Percentiles rank a stretch among this genome's conserved stretches.
phyloP scores from a whole-genome alignment of 345 rosid genomes.

The Citrus cavaleriei region DNA sequence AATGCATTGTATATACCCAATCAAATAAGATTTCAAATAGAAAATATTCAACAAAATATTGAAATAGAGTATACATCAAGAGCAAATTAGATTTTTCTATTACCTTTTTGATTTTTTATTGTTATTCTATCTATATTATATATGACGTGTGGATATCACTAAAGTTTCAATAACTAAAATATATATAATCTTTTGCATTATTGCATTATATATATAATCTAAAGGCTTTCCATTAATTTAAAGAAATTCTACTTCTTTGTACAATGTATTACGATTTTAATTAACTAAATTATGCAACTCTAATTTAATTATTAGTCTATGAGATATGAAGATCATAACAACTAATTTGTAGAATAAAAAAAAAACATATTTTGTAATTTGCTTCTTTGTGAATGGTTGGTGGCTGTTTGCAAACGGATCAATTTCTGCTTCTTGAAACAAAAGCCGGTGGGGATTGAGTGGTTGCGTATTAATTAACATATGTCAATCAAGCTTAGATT shows the following conservation, averaged over 20 bases:
- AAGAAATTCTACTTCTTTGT: background rate
- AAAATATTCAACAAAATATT: too few relatives aligned
- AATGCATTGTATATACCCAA: too few relatives aligned
- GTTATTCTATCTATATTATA: background rate
- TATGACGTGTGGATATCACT: background rate
- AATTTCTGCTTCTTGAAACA: background rate
- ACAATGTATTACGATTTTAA: background rate
- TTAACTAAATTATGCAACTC: too few relatives aligned
- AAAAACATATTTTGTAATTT: too few relatives aligned
- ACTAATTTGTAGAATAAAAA: background rate
- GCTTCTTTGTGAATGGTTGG: background rate
- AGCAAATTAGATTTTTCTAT: too few relatives aligned
- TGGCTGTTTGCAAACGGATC: background rate
- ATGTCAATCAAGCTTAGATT: background rate
- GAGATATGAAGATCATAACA: background rate
- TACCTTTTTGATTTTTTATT: too few relatives aligned
- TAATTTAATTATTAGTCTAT: too few relatives aligned
- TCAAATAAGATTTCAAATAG: too few relatives aligned
- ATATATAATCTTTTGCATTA: background rate
- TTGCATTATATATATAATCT: too few relatives aligned
- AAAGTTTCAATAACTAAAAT: background rate
- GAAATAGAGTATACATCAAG: too few relatives aligned
- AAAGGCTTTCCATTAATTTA: background rate
- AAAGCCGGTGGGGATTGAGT: too few relatives aligned
- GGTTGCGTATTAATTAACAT: background rate